Conservation (phyloP, 2,329 filamentous ascomycete genomes). For the Whalleya microplaca region DNA sequence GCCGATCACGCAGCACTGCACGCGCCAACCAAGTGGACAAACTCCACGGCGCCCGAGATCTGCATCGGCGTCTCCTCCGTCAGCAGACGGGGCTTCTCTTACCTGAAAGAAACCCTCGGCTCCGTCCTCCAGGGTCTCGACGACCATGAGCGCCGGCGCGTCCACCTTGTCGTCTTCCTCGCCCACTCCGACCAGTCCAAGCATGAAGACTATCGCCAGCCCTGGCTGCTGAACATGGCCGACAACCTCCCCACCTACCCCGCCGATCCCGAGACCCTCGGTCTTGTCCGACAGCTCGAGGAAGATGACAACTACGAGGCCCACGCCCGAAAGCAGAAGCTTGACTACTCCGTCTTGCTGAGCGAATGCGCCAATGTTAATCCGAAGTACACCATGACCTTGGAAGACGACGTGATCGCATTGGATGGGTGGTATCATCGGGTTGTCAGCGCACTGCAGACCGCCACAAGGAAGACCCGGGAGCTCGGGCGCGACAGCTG, state of each 20-base stretch:
- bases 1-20: slow-evolving; percentile 25
- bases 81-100: slow-evolving; percentile 28
- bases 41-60: slow-evolving; percentile 16
- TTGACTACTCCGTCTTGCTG: slow-evolving; percentile 27
- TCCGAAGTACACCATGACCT: slow-evolving; percentile 26
- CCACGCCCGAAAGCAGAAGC: slow-evolving; percentile 27
- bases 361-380: slow-evolving; percentile 24
- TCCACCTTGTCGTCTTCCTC: slow-evolving; percentile 30
- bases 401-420: slow-evolving; percentile 32
- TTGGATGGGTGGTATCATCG: slow-evolving; percentile 32
- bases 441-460: slow-evolving; percentile 19
- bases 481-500: slow-evolving; percentile 27
- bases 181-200: slow-evolving; percentile 27
- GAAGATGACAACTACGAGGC: slow-evolving; percentile 18
- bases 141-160: slow-evolving; percentile 20
- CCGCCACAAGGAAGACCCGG: slow-evolving; percentile 19
- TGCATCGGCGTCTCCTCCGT: slow-evolving; percentile 29
- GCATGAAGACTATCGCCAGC: slow-evolving; percentile 25
- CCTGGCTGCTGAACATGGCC: slow-evolving; percentile 28
- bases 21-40: slow-evolving; percentile 20
- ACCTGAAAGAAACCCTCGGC: slow-evolving; percentile 29
- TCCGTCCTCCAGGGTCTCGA: slow-evolving; percentile 29
- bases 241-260: slow-evolving; percentile 27
- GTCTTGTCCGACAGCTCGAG: slow-evolving; percentile 21
- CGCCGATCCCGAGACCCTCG: slow-evolving; percentile 9